These are phyloP conservation scores for Cylindrotheca closterium DNA, from an alignment of 108 stramenopile species.

Conservation along the genomic window DNA sequence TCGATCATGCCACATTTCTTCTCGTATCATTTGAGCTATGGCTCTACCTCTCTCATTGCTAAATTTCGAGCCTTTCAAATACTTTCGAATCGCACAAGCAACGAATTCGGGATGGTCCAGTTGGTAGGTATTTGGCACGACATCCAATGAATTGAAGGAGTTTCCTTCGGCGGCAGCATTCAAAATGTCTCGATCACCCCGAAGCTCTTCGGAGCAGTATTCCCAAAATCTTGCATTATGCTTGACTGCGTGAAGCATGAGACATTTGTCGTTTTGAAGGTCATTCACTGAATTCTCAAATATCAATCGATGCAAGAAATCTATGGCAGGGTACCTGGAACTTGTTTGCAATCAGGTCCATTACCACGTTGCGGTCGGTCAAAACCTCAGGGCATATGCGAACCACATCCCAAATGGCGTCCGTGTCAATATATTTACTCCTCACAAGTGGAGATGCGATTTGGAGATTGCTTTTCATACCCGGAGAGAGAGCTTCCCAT, in stretches of 20 bases:
- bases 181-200: slow-evolving; percentile 33
- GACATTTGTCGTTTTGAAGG: slow-evolving; percentile 26
- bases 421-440: not conserved
- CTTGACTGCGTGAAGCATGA: slow-evolving; percentile 35
- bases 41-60: too few species aligned
- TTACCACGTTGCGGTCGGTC: slow-evolving; percentile 15
- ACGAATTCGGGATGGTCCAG: slow-evolving; percentile 21
- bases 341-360: slow-evolving; percentile 15
- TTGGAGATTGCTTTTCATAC: not conserved
- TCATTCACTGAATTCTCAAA: not conserved
- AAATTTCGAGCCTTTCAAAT: slow-evolving; percentile 1
- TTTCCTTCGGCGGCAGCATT: slow-evolving; percentile 28
- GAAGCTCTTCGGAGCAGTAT: slow-evolving; percentile 28
- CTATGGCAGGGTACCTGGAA: too few species aligned
- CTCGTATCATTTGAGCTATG: slow-evolving; percentile 13
- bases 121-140: slow-evolving; percentile 9
- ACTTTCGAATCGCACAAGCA: slow-evolving; percentile 9
- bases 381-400: slow-evolving; percentile 15
- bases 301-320: too few species aligned
- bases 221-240: slow-evolving; percentile 19
- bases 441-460: slow-evolving; percentile 8
- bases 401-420: slow-evolving; percentile 12
- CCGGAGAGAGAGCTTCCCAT: slow-evolving; percentile 12
- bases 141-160: slow-evolving; percentile 1
- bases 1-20: slow-evolving; percentile 15